A percentile compares a stretch with the other conserved stretches of the same genome.
phyloP scores from a whole-genome alignment of 225 moss, liverwort and hornwort genomes.

The Pseudoscleropodium purum region DNA sequence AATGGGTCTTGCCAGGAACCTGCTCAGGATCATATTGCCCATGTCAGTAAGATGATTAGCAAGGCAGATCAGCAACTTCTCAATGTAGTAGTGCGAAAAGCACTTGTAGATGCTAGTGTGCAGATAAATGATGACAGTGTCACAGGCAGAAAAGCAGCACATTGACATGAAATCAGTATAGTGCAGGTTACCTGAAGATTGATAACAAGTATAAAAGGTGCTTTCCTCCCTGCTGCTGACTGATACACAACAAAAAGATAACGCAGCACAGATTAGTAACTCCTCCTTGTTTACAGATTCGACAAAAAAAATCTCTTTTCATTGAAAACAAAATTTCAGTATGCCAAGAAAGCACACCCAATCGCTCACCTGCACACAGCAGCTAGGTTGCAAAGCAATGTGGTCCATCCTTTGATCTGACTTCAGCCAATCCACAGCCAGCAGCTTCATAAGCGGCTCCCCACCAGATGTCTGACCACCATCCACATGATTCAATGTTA shows the following conservation, averaged over 20 bases:
- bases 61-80: neutral
- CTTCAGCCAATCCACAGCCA: constrained; percentile 72
- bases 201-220: constrained; percentile 63
- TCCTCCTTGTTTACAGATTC: neutral
- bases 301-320: neutral
- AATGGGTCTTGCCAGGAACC: constrained; percentile 64
- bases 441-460: constrained; percentile 56
- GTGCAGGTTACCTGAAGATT: constrained; percentile 54
- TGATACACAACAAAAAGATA: constrained; percentile 8
- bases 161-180: neutral
- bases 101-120: neutral
- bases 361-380: constrained; percentile 52
- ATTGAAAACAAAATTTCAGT: neutral
- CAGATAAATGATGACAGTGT: neutral
- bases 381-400: constrained; percentile 44
- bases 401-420: constrained; percentile 45
- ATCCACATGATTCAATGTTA: neutral
- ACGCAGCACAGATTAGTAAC: neutral
- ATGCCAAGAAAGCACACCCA: neutral
- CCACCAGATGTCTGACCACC: constrained; percentile 52
- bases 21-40: constrained; percentile 8
- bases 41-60: neutral
- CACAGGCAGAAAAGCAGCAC: neutral
- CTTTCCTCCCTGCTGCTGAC: constrained; percentile 50
- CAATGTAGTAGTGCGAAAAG: neutral